Evolutionary conservation across 2,329 filamentous ascomycete genomes (phyloP).

Genomic region (Cryphonectria nitschkei): DNA sequence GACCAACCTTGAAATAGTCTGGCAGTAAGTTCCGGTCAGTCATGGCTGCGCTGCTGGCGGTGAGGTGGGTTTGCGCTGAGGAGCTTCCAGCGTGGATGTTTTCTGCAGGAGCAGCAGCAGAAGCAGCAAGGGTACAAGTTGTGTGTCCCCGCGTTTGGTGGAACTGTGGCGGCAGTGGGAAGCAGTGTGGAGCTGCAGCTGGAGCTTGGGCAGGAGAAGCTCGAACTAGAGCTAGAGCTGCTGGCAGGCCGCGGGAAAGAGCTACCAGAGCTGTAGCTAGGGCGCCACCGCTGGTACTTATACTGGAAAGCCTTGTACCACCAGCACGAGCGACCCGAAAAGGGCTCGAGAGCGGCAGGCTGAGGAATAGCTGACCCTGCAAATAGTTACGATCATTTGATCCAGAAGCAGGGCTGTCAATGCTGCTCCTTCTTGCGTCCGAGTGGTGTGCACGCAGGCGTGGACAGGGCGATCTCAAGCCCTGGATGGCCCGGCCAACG

Average conservation of each 20-base stretch:
- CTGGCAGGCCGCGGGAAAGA: not conserved
- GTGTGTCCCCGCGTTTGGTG: conserved; percentile 25
- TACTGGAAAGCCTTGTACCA: not conserved
- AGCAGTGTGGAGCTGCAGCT: conserved; percentile 7
- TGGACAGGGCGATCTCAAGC: not conserved
- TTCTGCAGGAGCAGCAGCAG: not conserved
- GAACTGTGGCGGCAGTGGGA: not conserved
- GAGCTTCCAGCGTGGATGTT: conserved; percentile 36
- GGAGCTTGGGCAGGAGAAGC: conserved; percentile 11
- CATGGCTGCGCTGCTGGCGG: conserved; percentile 43
- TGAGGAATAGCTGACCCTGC: not conserved
- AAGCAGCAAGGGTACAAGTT: conserved; percentile 24
- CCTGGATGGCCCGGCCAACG: not conserved
- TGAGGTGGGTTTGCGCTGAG: not conserved
- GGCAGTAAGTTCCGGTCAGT: conserved; percentile 66
- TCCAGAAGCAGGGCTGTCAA: not conserved
- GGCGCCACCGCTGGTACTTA: conserved; percentile 6
- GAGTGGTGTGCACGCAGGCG: not conserved
- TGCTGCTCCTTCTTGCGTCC: not conserved
- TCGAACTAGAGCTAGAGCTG: conserved; percentile 12
- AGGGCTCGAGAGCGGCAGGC: not conserved
- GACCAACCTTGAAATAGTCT: conserved; percentile 72
- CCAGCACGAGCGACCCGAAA: conserved; percentile 3
- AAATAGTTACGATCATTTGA: not conserved
- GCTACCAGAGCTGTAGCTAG: not conserved